Base-by-base conservation (phyloP, 345 rosid species). In the Clarkia xantiana region DNA sequence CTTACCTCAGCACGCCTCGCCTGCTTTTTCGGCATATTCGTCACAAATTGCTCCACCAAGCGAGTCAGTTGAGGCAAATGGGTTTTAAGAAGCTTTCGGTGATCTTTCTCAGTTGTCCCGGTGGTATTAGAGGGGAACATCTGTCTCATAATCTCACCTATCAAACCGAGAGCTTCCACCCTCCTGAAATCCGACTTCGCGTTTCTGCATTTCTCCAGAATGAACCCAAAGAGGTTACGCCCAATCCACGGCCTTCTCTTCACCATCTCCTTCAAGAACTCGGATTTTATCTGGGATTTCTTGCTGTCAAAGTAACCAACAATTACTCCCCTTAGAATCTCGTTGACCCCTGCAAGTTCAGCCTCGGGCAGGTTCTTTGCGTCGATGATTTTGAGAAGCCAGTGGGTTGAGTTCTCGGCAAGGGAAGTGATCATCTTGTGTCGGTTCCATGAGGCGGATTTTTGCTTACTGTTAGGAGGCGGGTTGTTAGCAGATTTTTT, bases 351-450 rank as follows among this genome's bases (percentile, higher is more conserved):
- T 64, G 82, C 73, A 54, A 76, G 68, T 45, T 87, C 86, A 56
- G 70, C 11, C 61, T 71, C 76, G 1, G 80, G 18, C 52, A 65
- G 75, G 11, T 74, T 74, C 49, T 68, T 71, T 9, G 85, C 73
- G 65, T 80, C 94, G 40, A 87, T 72, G 51, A 91, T 78, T 71
- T 78, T 91, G 51, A 84, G 70, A 58, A 80, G 60, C 95, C 95
- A 84, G 62, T 70, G 73, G 10, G 85, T 71, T 47, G 99, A 91
- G 65, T 75, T 74, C 66, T 80, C 81, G 12, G 81, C 87, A 4
- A 91, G 77, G 50, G 81, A 75, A 44, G 67, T 59, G 17, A 82
- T 57, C 77, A 91, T 76, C 70, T 74, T 84, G 69, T 81, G 73
- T 34, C 94, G 76, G 65, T 71, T 83, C 79, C 64, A 64, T 1